A percentile compares a stretch with the other conserved stretches of the same genome.
phyloP scores from a whole-genome alignment of 202 grass and related monocot genomes.

The Zizania palustris region DNA sequence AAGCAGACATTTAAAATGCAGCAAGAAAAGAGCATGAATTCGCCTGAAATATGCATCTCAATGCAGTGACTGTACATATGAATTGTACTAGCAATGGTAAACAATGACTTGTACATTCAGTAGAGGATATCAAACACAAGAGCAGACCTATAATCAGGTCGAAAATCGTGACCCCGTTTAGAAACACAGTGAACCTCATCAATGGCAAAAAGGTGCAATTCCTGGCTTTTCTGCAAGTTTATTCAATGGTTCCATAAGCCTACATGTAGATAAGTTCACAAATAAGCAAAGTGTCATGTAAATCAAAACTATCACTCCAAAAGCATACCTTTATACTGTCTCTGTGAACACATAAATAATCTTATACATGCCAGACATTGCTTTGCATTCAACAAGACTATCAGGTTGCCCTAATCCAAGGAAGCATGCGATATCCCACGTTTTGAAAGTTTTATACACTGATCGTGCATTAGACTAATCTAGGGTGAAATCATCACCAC shows the following conservation, averaged over 20 bases:
- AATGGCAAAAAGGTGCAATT: constrained; percentile 90
- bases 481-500: constrained; percentile 88
- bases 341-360: constrained; percentile 96
- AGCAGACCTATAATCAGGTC: constrained; percentile 85
- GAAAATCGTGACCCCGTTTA: constrained; percentile 98
- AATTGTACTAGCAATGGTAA: constrained; percentile 22
- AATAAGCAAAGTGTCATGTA: constrained; percentile 19
- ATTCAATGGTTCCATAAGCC: constrained; percentile 81
- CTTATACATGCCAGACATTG: constrained; percentile 85
- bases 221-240: constrained; percentile 82
- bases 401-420: constrained; percentile 93
- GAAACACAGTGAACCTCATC: constrained; percentile 98
- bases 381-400: constrained; percentile 73
- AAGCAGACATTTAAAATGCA: constrained; percentile 7
- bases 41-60: neutral
- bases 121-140: constrained; percentile 46
- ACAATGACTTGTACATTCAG: constrained; percentile 44
- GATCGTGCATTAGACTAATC: constrained; percentile 98
- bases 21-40: neutral
- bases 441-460: constrained; percentile 83
- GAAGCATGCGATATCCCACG: constrained; percentile 88
- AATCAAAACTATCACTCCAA: constrained; percentile 5
- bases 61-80: neutral
- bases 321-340: constrained; percentile 77
- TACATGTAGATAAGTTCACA: constrained; percentile 45